Base-by-base conservation (phyloP, 192 early-diverging fungal genomes). In the Entomortierella lignicola region DNA sequence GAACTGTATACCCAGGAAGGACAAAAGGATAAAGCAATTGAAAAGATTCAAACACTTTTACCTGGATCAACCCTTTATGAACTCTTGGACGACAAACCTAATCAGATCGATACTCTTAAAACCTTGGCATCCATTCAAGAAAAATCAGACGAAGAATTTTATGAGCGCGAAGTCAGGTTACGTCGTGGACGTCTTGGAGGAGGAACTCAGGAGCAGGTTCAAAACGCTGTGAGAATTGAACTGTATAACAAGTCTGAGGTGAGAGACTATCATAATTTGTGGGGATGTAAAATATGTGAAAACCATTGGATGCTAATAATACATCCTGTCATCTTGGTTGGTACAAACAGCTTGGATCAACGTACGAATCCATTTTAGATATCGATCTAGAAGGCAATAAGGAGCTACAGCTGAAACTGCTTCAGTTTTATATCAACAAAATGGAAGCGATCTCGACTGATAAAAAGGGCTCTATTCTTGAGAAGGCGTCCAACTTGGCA, bases 121-220 rank as follows among this genome's bases (percentile, higher is more conserved):
- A 48, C 55, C 26, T 43, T 89, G 13, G 71, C 75, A 6, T 55
- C 60, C 1, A 43, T 84, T 11, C 56, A 77, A 1, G 85, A 86
- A 29, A 61, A 44, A 31, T 66, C 83, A 11, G 79, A 86, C 31
- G 21, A 17, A 2, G 69, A 82, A n/a, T 85, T 82, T 3, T 81
- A 91, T 12, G 86, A 87, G 18, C 80, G 72, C 8, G 91, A 94
- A 55, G 74, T 95, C 17, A 85, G 85, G 43, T 72, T 87, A 30
- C 88, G 95, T 27, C 88, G 89, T 8, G 86, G 88, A 13, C 71
- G 94, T 37, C 72, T 96, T 18, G 88, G 87, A 20, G 91, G 93
- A 0, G 91, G 89, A 8, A 85, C 93, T 1, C 68, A 87, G 1
- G 72, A 80, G 17, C 84, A 83, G 25, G 83, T 96, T 26, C 81